These are phyloP conservation scores for Cymbomonas tetramitiformis DNA, from an alignment of 139 green algal genomes.

Conservation along the genomic window DNA sequence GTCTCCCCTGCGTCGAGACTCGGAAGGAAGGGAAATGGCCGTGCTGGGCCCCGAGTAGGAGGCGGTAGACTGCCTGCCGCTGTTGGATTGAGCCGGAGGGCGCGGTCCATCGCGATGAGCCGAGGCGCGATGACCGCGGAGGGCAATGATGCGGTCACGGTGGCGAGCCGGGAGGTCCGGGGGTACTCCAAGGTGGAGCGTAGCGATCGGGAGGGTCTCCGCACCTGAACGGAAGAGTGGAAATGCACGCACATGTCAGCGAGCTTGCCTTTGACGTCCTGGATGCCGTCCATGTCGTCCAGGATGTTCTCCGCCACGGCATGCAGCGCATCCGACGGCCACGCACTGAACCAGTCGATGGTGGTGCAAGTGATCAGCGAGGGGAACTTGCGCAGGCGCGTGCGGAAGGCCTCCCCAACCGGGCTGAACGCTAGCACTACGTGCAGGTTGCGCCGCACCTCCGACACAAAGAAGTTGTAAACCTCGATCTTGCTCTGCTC, in stretches of 20 bases:
- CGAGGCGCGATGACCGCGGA: too few species aligned
- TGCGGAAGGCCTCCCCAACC: constrained; percentile 50
- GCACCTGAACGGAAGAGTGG: constrained; percentile 39
- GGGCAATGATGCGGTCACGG: too few species aligned
- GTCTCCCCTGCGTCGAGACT: too few species aligned
- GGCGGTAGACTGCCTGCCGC: too few species aligned
- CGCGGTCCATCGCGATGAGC: too few species aligned
- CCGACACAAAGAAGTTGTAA: constrained; percentile 60
- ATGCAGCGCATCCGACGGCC: constrained; percentile 31
- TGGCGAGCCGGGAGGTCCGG: too few species aligned
- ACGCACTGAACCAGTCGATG: constrained; percentile 51
- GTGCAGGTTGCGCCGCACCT: constrained; percentile 51
- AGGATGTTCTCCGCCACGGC: constrained; percentile 27
- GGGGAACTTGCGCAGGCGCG: constrained; percentile 56
- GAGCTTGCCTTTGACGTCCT: constrained; percentile 20
- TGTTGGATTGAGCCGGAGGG: too few species aligned
- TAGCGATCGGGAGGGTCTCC: too few species aligned
- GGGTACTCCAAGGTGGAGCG: too few species aligned
- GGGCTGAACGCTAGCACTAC: constrained; percentile 51
- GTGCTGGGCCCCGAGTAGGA: too few species aligned
- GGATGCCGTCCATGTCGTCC: constrained; percentile 14
- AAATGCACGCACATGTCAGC: constrained; percentile 52
- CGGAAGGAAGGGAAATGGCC: too few species aligned
- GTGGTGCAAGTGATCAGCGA: constrained; percentile 64
- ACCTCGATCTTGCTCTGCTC: constrained; percentile 30